Conservation (phyloP, 2,329 filamentous ascomycete species). For the Xylariaceae sp. region DNA sequence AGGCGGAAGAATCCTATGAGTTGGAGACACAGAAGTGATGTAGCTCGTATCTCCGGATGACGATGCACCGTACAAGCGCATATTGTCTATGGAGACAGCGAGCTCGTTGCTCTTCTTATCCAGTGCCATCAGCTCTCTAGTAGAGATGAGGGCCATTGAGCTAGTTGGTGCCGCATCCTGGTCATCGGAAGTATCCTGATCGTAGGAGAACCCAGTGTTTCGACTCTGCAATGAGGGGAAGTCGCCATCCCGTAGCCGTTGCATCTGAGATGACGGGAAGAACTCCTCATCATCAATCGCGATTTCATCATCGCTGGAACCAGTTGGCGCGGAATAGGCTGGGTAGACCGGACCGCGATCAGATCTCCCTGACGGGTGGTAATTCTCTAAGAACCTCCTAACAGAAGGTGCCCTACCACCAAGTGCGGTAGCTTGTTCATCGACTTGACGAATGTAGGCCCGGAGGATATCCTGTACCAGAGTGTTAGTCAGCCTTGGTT, state of each 20-base stretch:
- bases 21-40: constrained; percentile 32
- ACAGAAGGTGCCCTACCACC: constrained; percentile 44
- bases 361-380: constrained; percentile 29
- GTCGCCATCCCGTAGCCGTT: constrained; percentile 33
- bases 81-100: constrained; percentile 36
- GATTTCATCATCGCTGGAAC: constrained; percentile 32
- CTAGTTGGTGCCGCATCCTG: constrained; percentile 28
- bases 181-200: constrained; percentile 34
- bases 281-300: constrained; percentile 39
- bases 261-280: constrained; percentile 35
- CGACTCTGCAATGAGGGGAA: constrained; percentile 17
- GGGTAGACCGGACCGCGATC: constrained; percentile 27
- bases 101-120: constrained; percentile 37
- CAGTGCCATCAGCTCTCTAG: constrained; percentile 47
- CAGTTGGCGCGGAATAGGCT: constrained; percentile 19
- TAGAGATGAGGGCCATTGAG: constrained; percentile 47
- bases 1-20: constrained; percentile 31
- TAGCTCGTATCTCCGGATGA: constrained; percentile 27
- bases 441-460: constrained; percentile 56
- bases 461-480: constrained; percentile 48
- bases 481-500: constrained; percentile 1
- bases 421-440: constrained; percentile 41
- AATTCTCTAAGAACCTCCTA: constrained; percentile 46
- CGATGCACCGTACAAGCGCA: constrained; percentile 35
- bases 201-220: constrained; percentile 30